Percentiles rank a stretch among this genome's conserved stretches.
phyloP scores from a whole-genome alignment of 148 eudicot genomes.

The Drosera capensis region DNA sequence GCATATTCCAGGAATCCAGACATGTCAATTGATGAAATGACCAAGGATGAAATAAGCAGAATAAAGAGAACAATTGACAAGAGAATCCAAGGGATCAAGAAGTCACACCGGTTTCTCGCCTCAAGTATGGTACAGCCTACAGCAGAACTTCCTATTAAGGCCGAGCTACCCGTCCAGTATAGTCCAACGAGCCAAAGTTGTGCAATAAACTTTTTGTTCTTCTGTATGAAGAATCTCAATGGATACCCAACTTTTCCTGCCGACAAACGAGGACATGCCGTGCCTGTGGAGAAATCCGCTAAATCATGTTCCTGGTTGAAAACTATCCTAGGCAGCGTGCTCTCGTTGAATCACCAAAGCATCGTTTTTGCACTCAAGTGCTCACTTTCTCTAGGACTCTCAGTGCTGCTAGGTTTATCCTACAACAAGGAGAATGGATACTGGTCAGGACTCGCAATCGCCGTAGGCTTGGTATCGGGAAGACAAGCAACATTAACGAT shows the following conservation, averaged over 20 bases:
- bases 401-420: constrained; percentile 24
- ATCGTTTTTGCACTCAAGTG: constrained; percentile 26
- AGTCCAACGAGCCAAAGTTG: constrained; percentile 6
- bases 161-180: not conserved
- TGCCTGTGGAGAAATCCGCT: too few relatives aligned
- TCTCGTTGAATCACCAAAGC: constrained; percentile 3
- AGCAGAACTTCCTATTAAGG: constrained; percentile 3
- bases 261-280: too few relatives aligned
- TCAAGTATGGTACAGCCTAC: constrained; percentile 11
- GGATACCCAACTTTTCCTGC: too few relatives aligned
- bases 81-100: constrained; percentile 13
- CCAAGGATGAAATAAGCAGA: constrained; percentile 5
- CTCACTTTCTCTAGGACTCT: constrained; percentile 26
- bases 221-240: constrained; percentile 17
- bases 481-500: constrained; percentile 21
- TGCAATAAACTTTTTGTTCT: constrained; percentile 18
- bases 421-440: constrained; percentile 24
- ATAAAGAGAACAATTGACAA: constrained; percentile 3
- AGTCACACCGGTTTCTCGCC: constrained; percentile 10
- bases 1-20: constrained; percentile 7
- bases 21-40: constrained; percentile 8
- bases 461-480: constrained; percentile 25
- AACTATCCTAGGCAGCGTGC: not conserved
- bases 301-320: not conserved
- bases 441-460: constrained; percentile 41